A percentile compares a stretch with the other conserved stretches of the same genome.
These are phyloP conservation scores for Phytophthora sp. DNA, from an alignment of 352 stramenopile species.

Conservation along the genomic window DNA sequence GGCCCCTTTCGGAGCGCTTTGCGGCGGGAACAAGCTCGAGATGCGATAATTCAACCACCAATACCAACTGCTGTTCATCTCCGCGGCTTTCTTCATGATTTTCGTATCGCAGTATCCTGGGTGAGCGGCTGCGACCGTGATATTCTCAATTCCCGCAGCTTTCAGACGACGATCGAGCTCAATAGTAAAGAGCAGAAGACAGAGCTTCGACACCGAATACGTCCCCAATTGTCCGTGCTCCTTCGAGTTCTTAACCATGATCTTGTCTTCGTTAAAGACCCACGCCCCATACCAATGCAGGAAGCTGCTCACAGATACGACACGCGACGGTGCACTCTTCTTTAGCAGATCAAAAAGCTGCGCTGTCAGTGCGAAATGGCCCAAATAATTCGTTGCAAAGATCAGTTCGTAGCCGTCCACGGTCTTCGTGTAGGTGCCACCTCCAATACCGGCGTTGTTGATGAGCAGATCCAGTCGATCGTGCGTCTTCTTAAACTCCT, in stretches of 20 bases:
- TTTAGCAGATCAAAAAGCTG: slow-evolving; percentile 49
- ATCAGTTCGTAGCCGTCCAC: slow-evolving; percentile 53
- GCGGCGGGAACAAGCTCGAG: background rate
- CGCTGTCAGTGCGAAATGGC: slow-evolving; percentile 58
- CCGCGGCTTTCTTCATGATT: slow-evolving; percentile 38
- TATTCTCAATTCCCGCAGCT: slow-evolving; percentile 14
- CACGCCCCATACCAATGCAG: slow-evolving; percentile 24
- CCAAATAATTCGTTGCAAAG: slow-evolving; percentile 69
- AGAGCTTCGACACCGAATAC: slow-evolving; percentile 58
- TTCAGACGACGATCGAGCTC: slow-evolving; percentile 51
- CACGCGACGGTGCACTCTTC: slow-evolving; percentile 18
- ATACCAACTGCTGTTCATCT: slow-evolving; percentile 28
- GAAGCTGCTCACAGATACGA: slow-evolving; percentile 52
- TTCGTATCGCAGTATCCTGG: slow-evolving; percentile 42
- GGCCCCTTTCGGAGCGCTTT: slow-evolving; percentile 44
- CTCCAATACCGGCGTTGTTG: too few relatives aligned
- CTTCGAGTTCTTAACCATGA: slow-evolving; percentile 23
- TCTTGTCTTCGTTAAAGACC: slow-evolving; percentile 24
- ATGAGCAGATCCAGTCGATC: too few relatives aligned
- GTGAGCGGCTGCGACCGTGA: slow-evolving; percentile 36
- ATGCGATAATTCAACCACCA: slow-evolving; percentile 20
- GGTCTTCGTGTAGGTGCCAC: slow-evolving; percentile 34
- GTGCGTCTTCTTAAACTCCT: too few relatives aligned
- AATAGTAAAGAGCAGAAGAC: slow-evolving; percentile 56
- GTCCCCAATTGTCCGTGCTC: slow-evolving; percentile 16